Conservation (phyloP, 768 basidiomycete species). For the Auriscalpium orientale region DNA sequence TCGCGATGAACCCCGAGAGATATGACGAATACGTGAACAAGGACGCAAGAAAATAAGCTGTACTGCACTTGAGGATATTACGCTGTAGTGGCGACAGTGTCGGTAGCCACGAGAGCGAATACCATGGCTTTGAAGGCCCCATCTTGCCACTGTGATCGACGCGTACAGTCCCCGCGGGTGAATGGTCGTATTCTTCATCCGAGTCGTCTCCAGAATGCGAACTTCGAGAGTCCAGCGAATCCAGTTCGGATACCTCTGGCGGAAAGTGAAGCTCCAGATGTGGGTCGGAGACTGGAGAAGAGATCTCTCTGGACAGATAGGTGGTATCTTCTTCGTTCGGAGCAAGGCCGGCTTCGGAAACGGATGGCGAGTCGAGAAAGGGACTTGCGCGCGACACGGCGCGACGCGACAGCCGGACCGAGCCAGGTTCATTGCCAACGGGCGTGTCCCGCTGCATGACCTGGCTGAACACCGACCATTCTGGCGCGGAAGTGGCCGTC, state of each 20-base stretch:
- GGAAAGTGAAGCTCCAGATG: background rate
- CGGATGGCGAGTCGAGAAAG: background rate
- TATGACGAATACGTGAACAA: conserved; percentile 86
- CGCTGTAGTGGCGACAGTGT: conserved; percentile 44
- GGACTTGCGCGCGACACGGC: background rate
- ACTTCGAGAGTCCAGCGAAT: background rate
- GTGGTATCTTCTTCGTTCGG: background rate
- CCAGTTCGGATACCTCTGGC: background rate
- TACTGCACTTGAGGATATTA: conserved; percentile 83
- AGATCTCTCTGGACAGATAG: background rate
- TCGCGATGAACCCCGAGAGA: conserved; percentile 63
- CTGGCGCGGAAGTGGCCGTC: background rate
- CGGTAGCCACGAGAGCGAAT: conserved; percentile 22
- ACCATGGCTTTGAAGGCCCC: conserved; percentile 1
- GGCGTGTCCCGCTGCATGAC: conserved; percentile 7
- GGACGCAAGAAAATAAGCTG: conserved; percentile 85
- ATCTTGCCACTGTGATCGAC: background rate
- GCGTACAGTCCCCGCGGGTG: background rate
- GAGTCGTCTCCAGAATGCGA: background rate
- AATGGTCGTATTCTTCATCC: background rate
- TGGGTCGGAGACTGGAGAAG: conserved; percentile 3
- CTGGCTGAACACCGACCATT: conserved; percentile 14
- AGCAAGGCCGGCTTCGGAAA: background rate
- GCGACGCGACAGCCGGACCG: background rate
- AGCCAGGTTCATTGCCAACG: background rate